These are phyloP conservation scores for Lippia alba DNA, from an alignment of 305 asterid species.

Conservation along the genomic window DNA sequence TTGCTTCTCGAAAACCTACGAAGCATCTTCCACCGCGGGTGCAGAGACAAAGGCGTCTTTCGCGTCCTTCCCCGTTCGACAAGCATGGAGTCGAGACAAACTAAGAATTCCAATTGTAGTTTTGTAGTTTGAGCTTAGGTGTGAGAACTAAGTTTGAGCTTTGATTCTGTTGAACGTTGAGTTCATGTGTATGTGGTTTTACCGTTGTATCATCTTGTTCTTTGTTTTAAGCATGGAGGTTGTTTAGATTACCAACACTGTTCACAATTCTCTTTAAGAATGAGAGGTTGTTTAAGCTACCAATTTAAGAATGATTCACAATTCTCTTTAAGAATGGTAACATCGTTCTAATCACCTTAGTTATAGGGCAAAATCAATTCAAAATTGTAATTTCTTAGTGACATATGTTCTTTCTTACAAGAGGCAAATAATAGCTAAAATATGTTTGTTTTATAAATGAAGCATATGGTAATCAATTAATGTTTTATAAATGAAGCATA, in stretches of 20 bases:
- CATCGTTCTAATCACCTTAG: too few species aligned
- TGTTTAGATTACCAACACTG: neutral
- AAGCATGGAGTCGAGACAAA: conserved; percentile 38
- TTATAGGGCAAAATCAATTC: too few species aligned
- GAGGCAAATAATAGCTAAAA: too few species aligned
- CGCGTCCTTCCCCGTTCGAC: conserved; percentile 52
- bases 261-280: conserved; percentile 2
- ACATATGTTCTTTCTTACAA: too few species aligned
- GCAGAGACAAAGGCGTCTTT: conserved; percentile 54
- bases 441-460: too few species aligned
- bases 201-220: conserved; percentile 15
- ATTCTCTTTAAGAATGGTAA: too few species aligned
- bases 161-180: conserved; percentile 25
- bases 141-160: neutral
- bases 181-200: conserved; percentile 32
- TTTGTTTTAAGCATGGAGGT: neutral
- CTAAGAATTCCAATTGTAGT: conserved; percentile 30
- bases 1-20: conserved; percentile 54
- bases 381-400: too few species aligned
- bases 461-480: too few species aligned
- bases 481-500: too few species aligned
- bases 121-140: conserved; percentile 10
- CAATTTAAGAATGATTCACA: too few species aligned
- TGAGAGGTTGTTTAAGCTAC: too few species aligned
- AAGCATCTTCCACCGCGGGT: conserved; percentile 84